These are phyloP conservation scores for Rubia tinctorum DNA, from an alignment of 305 asterid genomes.

Conservation along the genomic window DNA sequence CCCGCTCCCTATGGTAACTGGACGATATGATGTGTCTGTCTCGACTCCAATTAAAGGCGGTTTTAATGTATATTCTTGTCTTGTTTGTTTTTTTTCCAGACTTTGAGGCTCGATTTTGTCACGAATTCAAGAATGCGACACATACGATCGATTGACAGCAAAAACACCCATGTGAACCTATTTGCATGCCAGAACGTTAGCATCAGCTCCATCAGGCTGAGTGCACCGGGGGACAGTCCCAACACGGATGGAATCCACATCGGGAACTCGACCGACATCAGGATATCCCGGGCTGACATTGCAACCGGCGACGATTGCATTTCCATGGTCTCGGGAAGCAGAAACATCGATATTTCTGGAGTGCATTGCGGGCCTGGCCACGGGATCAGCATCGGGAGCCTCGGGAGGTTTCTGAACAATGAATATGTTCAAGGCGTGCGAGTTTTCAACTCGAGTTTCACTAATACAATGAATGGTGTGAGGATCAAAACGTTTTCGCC, in stretches of 20 bases:
- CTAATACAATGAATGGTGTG: constrained; percentile 52
- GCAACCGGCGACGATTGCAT: constrained; percentile 64
- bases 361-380: constrained; percentile 65
- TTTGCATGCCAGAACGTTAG: constrained; percentile 39
- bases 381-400: constrained; percentile 66
- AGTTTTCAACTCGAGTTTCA: constrained; percentile 45
- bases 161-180: constrained; percentile 42
- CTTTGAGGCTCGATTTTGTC: constrained; percentile 48
- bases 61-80: neutral
- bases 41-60: neutral
- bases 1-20: constrained; percentile 49
- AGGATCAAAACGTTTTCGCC: constrained; percentile 82
- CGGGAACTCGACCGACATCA: constrained; percentile 35
- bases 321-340: constrained; percentile 49
- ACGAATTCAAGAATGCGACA: constrained; percentile 34
- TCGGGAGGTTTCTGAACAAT: constrained; percentile 25
- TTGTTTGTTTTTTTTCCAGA: constrained; percentile 24
- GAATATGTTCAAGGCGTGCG: constrained; percentile 37
- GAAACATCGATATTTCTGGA: constrained; percentile 28
- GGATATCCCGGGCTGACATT: constrained; percentile 29
- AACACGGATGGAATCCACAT: constrained; percentile 70
- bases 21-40: too few relatives aligned
- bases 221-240: constrained; percentile 55
- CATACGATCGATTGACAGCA: constrained; percentile 57
- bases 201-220: constrained; percentile 32